A percentile compares a stretch with the other conserved stretches of the same genome.
Conservation (phyloP, 179 eudicot genomes). For the Beta lomatogona region DNA sequence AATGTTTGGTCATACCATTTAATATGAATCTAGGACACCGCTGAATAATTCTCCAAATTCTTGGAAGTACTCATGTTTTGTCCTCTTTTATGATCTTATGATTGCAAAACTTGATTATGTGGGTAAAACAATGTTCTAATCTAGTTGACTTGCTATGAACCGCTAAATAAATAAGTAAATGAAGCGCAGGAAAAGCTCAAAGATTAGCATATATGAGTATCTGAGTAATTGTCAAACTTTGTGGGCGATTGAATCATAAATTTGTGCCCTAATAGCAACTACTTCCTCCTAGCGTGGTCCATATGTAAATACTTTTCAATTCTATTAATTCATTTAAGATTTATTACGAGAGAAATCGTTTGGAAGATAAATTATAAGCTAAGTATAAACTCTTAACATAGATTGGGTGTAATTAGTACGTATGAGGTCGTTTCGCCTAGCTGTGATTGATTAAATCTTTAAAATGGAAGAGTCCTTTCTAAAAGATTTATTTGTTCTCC, state of each 20-base stretch:
- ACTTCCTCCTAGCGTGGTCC: constrained; percentile 24
- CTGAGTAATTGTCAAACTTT: constrained; percentile 23
- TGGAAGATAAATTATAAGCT: no score
- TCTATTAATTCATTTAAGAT: neutral
- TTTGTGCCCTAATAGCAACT: neutral
- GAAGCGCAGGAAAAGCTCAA: neutral
- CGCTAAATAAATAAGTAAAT: neutral
- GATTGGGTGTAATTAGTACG: no score
- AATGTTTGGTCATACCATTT: no score
- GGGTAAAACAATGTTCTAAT: constrained; percentile 14
- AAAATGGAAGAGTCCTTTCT: no score
- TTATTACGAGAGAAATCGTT: no score
- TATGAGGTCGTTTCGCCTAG: no score
- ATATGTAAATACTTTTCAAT: neutral
- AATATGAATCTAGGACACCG: no score
- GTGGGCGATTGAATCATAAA: constrained; percentile 25
- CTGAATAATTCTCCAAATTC: neutral
- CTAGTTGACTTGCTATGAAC: constrained; percentile 31
- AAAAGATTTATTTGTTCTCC: no score
- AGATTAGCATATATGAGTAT: neutral
- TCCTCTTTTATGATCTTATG: constrained; percentile 22
- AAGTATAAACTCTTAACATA: no score
- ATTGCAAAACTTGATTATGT: constrained; percentile 26
- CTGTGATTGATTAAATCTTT: no score
- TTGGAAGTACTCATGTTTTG: constrained; percentile 19